Evolutionary conservation across 345 rosid genomes (phyloP), one percentile per base, ranked within the genome.

Genomic region (Clausena lansium): DNA sequence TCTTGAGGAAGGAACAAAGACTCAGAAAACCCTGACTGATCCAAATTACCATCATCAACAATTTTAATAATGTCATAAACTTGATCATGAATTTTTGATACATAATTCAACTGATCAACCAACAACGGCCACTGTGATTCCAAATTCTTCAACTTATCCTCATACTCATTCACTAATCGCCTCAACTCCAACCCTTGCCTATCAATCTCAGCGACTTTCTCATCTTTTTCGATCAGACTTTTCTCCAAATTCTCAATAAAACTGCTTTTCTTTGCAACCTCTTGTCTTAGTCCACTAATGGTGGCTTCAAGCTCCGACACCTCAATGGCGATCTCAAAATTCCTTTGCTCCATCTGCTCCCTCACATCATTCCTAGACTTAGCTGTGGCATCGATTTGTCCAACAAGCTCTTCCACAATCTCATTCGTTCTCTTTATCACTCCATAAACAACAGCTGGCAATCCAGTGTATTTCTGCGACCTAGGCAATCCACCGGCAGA

Each of bases 321-420:
- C 84, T 97, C 99, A 70, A 97, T 93, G 54, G 99, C 99, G 76
- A 97, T 94, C 87, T 94, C 98, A 75, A 91, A 97, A 78, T 97
- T 97, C 73, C 99, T 87, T 81, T 94, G 97, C 73, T 91, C 99
- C 82, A 97, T 88, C 84, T 91, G 98, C 81, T 89, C 97, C 81
- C 98, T 94, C 9, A 90, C 97, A 63, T 94, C 98, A 77, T 97
- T 88, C 62, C 98, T 89, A 20, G 98, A 88, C 84, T 91, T 97
- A 0, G 83, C 73, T 2, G 89, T 78, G 14, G 71, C 55, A 79
- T 93, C 94, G 0, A 91, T 78, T 89, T 94, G 98, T 83, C 73
- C 89, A 82, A 91, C 81, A 15, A 97, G 93, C 88, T 97, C 99
- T 80, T 97, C 99, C 30, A 91, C 93, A 7, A 97, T 90, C 81